phyloP scores from a whole-genome alignment of 768 basidiomycete genomes.

The Tubosaeta sp. region DNA sequence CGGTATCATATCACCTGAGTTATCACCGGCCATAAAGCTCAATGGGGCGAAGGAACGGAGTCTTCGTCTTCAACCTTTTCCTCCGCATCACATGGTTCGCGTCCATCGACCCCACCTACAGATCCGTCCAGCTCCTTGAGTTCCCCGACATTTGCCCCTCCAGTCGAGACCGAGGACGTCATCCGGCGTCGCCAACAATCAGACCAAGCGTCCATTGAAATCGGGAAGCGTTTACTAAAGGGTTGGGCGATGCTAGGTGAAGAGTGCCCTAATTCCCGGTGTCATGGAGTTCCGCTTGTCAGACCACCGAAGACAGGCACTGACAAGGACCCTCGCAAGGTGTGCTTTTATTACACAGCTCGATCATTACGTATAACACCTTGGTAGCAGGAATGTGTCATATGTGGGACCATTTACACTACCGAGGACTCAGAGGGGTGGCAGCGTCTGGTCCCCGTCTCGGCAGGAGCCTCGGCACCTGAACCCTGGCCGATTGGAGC shows the following conservation, averaged over 20 bases:
- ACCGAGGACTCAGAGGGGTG: slow-evolving; percentile 52
- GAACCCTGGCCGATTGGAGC: slow-evolving; percentile 4
- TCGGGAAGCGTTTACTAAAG: slow-evolving; percentile 70
- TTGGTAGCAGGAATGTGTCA: slow-evolving; percentile 64
- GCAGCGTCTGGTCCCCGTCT: slow-evolving; percentile 38
- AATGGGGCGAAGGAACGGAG: slow-evolving; percentile 19
- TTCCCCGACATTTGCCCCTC: slow-evolving; percentile 60
- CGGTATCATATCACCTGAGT: not conserved
- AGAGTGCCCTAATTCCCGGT: slow-evolving; percentile 66
- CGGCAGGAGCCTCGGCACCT: slow-evolving; percentile 4
- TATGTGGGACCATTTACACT: slow-evolving; percentile 62
- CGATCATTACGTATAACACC: slow-evolving; percentile 1
- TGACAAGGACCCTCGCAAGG: slow-evolving; percentile 65
- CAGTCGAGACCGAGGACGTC: slow-evolving; percentile 62
- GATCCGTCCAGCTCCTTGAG: slow-evolving; percentile 60
- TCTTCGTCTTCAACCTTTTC: slow-evolving; percentile 39
- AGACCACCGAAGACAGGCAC: slow-evolving; percentile 63
- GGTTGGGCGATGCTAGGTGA: slow-evolving; percentile 92
- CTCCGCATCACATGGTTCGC: slow-evolving; percentile 51
- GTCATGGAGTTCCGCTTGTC: slow-evolving; percentile 82
- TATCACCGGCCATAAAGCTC: slow-evolving; percentile 12
- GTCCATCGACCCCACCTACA: slow-evolving; percentile 74
- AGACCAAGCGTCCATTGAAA: slow-evolving; percentile 73
- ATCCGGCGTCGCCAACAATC: slow-evolving; percentile 74
- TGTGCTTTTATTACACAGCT: slow-evolving; percentile 24